Conservation (phyloP, 1,139 yeast species). For the Suhomyces taliae region DNA sequence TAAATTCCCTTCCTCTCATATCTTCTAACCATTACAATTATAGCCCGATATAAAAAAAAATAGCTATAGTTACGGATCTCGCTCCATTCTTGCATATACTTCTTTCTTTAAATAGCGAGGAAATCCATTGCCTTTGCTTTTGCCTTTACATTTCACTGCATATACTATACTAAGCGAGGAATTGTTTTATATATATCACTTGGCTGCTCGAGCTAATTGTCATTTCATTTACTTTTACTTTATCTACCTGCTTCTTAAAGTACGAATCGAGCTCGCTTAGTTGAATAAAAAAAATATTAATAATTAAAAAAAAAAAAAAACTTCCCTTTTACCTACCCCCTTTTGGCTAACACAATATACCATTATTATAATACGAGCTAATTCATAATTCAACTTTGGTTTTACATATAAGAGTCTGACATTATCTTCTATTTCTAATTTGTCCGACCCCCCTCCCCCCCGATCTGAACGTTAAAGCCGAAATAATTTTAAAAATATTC, state of each 20-base stretch:
- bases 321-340: background rate
- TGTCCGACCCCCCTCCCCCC: background rate
- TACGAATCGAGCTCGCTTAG: constrained; percentile 1
- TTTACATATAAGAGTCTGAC: background rate
- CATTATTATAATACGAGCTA: background rate
- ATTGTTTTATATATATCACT: too few relatives aligned
- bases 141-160: too few relatives aligned
- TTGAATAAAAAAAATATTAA: too few relatives aligned
- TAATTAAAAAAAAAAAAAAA: background rate
- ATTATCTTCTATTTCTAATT: background rate
- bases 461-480: too few relatives aligned
- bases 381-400: background rate
- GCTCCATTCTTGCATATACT: background rate
- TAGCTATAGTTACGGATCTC: too few relatives aligned
- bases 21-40: background rate
- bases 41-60: too few relatives aligned
- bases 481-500: too few relatives aligned
- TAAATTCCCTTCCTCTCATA: background rate
- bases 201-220: too few relatives aligned
- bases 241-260: background rate
- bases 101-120: too few relatives aligned
- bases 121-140: too few relatives aligned
- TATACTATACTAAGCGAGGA: too few relatives aligned
- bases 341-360: background rate
- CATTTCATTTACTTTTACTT: too few relatives aligned